Evolutionary conservation across 257 asterid species (phyloP).

Genomic region (Lycium ferocissimum): DNA sequence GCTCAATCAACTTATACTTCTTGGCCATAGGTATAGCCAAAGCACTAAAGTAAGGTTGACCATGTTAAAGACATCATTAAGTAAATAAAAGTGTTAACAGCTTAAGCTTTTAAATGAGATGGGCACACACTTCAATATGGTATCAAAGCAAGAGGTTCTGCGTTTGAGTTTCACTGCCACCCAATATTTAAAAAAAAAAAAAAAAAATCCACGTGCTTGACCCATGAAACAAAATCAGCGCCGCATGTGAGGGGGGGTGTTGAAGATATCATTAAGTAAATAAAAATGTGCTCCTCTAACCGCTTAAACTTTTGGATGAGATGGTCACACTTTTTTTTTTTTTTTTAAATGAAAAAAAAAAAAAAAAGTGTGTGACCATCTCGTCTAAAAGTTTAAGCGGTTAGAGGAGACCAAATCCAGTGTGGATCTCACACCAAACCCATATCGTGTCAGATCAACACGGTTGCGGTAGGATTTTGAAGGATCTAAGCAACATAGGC

Average conservation of each 20-base stretch:
- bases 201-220: background rate
- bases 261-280: no score
- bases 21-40: background rate
- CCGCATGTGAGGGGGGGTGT: no score
- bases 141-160: background rate
- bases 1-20: no score
- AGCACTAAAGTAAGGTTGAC: background rate
- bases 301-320: background rate
- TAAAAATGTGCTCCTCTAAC: background rate
- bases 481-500: background rate
- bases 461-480: background rate
- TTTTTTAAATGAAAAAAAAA: no score
- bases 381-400: no score
- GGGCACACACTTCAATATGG: no score
- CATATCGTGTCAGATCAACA: no score
- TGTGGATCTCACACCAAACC: background rate
- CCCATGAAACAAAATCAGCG: no score
- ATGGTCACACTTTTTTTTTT: background rate
- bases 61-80: background rate
- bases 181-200: background rate
- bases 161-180: background rate
- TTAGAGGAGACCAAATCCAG: background rate
- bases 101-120: no score
- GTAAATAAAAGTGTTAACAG: background rate
- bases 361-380: no score